These are phyloP conservation scores for Tuber calosporum DNA, from an alignment of 495 filamentous ascomycete species.

Conservation along the genomic window DNA sequence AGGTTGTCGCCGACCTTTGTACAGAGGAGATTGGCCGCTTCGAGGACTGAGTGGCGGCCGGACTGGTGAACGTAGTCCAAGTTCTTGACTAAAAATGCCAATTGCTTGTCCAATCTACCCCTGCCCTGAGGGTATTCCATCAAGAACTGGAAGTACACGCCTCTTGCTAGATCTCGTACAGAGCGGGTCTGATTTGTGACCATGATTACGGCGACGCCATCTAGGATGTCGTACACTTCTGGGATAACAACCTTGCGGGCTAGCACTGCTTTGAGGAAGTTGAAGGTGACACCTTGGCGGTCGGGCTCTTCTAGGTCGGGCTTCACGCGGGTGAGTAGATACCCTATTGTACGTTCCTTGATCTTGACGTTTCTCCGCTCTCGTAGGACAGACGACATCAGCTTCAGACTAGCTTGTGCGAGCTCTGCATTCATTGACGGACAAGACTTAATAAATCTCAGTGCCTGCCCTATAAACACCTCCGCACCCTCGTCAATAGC, in stretches of 20 bases:
- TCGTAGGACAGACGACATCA: conserved; percentile 75
- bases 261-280: conserved; percentile 80
- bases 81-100: conserved; percentile 81
- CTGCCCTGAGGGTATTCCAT: conserved; percentile 90
- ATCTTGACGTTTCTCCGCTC: conserved; percentile 66
- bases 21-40: conserved; percentile 73
- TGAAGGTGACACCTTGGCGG: conserved; percentile 83
- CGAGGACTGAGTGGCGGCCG: conserved; percentile 83
- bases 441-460: conserved; percentile 68
- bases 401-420: conserved; percentile 75
- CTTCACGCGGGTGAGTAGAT: conserved; percentile 72
- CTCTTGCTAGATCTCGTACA: conserved; percentile 76
- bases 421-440: conserved; percentile 71
- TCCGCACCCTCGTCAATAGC: conserved; percentile 59
- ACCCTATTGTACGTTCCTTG: conserved; percentile 73
- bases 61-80: conserved; percentile 81
- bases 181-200: conserved; percentile 85
- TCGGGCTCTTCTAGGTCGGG: conserved; percentile 90
- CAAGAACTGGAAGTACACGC: conserved; percentile 86
- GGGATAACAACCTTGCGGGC: conserved; percentile 76
- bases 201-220: conserved; percentile 85
- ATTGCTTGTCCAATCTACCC: conserved; percentile 77
- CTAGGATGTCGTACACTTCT: conserved; percentile 81
- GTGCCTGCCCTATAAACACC: conserved; percentile 75
- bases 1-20: conserved; percentile 73